phyloP scores from a whole-genome alignment of 192 early-diverging fungal genomes.

The Oehlia diaphana region DNA sequence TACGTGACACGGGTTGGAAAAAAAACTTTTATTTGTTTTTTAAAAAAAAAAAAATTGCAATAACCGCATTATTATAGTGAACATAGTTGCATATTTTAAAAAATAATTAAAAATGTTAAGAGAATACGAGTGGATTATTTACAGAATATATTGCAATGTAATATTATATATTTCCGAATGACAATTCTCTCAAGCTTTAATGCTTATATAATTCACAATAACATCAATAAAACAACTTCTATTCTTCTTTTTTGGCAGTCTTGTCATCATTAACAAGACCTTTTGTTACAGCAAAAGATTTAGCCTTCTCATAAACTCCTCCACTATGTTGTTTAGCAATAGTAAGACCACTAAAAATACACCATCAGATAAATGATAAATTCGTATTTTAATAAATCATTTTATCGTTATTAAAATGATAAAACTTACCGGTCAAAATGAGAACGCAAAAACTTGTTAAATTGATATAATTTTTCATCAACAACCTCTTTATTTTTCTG shows the following conservation, averaged over 20 bases:
- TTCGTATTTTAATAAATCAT: not conserved
- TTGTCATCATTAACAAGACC: too few relatives aligned
- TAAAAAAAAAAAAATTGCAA: too few relatives aligned
- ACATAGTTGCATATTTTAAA: too few relatives aligned
- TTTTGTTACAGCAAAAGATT: not conserved
- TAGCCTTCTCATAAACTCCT: not conserved
- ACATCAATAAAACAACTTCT: not conserved
- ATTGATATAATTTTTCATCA: constrained; percentile 7
- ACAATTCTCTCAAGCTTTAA: not conserved
- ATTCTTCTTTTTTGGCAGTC: not conserved
- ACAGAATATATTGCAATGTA: too few relatives aligned
- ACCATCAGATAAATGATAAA: not conserved
- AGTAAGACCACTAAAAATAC: not conserved
- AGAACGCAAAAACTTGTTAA: not conserved
- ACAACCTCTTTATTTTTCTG: not conserved
- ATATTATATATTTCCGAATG: not conserved
- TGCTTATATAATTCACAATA: not conserved
- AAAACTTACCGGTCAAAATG: not conserved
- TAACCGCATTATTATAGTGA: too few relatives aligned
- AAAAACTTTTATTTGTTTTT: too few relatives aligned
- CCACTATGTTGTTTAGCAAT: not conserved
- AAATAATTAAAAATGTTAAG: too few relatives aligned
- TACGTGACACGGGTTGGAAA: too few relatives aligned
- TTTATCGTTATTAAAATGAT: not conserved
- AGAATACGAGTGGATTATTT: too few relatives aligned